A percentile compares a stretch with the other conserved stretches of the same genome.
Evolutionary conservation across 768 basidiomycete species (phyloP).

Genomic region (Mycena metata): DNA sequence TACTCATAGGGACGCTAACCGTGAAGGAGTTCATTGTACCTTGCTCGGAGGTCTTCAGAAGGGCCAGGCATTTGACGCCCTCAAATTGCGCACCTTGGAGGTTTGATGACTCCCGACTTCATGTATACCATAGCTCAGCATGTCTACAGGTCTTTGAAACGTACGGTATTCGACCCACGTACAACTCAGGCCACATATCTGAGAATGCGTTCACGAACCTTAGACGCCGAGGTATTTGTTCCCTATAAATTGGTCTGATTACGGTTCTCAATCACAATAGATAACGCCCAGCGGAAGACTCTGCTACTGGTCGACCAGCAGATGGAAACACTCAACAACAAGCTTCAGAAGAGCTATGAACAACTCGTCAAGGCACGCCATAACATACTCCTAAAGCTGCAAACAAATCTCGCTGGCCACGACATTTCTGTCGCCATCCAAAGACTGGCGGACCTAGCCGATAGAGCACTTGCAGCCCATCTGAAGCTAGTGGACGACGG

Average conservation of each 20-base stretch:
- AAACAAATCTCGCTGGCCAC: not conserved
- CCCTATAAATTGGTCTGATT: not conserved
- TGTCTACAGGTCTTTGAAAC: slow-evolving; percentile 6
- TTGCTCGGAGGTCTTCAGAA: slow-evolving; percentile 10
- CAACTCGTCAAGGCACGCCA: not conserved
- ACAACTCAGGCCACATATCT: not conserved
- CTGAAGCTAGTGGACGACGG: not conserved
- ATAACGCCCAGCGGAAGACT: no score
- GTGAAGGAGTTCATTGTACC: slow-evolving; percentile 10
- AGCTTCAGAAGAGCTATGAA: not conserved
- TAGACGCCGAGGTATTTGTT: not conserved
- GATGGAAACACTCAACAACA: not conserved
- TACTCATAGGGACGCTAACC: not conserved
- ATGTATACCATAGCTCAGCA: no score
- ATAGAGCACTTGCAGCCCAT: not conserved
- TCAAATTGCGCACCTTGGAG: not conserved
- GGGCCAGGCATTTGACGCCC: not conserved
- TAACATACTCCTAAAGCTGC: not conserved
- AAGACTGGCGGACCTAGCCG: not conserved
- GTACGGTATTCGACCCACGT: not conserved
- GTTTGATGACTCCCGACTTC: not conserved
- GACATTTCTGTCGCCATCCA: not conserved
- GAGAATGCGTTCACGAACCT: slow-evolving; percentile 9
- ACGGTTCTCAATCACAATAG: no score
- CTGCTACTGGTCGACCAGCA: not conserved